These are phyloP conservation scores for Marsdenia floribunda DNA, from an alignment of 257 asterid species.

Conservation along the genomic window DNA sequence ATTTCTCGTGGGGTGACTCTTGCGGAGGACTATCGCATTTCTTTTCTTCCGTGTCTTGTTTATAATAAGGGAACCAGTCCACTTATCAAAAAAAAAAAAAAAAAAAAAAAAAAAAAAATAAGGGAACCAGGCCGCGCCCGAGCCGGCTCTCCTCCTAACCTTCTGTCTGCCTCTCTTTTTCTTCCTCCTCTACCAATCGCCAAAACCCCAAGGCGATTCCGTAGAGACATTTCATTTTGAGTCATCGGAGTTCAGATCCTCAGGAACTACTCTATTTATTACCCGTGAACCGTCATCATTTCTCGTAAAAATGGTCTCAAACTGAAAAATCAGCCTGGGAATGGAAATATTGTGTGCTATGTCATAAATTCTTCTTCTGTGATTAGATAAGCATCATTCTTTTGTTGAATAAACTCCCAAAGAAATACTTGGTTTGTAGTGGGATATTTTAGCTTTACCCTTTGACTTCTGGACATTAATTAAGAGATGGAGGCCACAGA, in stretches of 20 bases:
- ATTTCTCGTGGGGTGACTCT: too few relatives aligned
- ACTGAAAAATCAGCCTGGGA: neutral
- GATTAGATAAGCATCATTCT: neutral
- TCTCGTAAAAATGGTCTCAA: neutral
- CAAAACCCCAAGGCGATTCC: neutral
- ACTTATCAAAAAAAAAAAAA: too few relatives aligned
- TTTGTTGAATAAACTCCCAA: neutral
- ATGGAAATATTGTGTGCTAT: neutral
- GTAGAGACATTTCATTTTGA: neutral
- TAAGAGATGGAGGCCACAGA: constrained; percentile 34
- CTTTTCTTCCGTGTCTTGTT: neutral
- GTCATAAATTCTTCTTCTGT: neutral
- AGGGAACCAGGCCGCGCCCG: neutral
- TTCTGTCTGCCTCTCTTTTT: neutral
- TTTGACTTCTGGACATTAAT: neutral
- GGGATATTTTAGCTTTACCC: neutral
- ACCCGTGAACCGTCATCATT: neutral
- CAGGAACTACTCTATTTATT: too few relatives aligned
- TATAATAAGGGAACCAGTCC: neutral
- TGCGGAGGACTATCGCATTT: neutral
- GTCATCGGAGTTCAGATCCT: neutral
- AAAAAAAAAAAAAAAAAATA: too few relatives aligned
- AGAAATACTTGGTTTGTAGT: neutral
- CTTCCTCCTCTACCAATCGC: neutral
- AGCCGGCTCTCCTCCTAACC: neutral